Evolutionary conservation across 2,329 filamentous ascomycete species (phyloP).

Genomic region (Trichoderma asperellum): DNA sequence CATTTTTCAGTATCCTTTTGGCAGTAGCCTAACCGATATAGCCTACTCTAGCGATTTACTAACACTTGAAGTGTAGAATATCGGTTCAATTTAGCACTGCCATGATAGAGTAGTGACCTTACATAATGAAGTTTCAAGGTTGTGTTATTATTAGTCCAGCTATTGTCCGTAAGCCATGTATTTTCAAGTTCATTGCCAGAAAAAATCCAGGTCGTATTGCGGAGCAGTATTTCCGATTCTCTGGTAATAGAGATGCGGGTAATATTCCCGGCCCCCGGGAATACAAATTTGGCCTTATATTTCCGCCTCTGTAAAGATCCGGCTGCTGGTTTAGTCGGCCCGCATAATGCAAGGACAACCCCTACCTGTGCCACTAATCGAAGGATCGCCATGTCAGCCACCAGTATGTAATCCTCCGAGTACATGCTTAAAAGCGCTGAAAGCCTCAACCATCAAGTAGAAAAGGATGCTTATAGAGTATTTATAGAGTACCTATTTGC

Average conservation of each 20-base stretch:
- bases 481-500: neutral
- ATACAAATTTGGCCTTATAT: neutral
- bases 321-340: neutral
- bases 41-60: neutral
- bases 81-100: neutral
- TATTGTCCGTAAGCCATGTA: neutral
- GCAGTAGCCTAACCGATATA: neutral
- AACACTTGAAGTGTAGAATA: neutral
- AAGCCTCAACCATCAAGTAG: neutral
- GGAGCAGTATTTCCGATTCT: neutral
- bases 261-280: neutral
- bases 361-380: neutral
- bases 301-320: neutral
- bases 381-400: neutral
- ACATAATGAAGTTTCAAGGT: neutral
- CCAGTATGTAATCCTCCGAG: neutral
- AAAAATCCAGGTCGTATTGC: neutral
- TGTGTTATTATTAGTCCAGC: neutral
- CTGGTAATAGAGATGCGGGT: neutral
- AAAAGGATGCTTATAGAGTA: neutral
- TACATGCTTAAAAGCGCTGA: neutral
- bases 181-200: neutral
- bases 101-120: neutral
- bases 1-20: neutral
- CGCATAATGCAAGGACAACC: neutral